Base-by-base conservation (phyloP, 352 stramenopile species). In the Phytophthora chlamydospora region DNA sequence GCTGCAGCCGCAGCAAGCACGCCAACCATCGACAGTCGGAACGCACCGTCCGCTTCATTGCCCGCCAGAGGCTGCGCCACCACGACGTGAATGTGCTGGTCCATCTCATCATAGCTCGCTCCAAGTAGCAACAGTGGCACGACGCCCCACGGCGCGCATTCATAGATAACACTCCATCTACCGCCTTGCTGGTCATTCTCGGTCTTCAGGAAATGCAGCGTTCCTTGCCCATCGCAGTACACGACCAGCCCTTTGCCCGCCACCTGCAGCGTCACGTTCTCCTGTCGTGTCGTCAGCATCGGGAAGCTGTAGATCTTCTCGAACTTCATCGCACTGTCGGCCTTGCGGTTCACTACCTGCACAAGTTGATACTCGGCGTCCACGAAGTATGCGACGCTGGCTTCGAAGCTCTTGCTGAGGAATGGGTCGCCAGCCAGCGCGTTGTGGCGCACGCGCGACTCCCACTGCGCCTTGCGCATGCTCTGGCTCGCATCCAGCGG, bases 391-490 rank as follows among this genome's bases (percentile, higher is more conserved):
- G 73, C 78, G 13, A 89, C 75, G 50, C 53, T 77, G 6, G 63
- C 62, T 10, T 34, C 48, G 6, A 64, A 66, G 50, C 47, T 73
- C 7, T 72, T 65, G 44, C 72, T 71, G 39, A 75, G 54, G 56
- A 91, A 91, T 14, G 83, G 80, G 52, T 93, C 84, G 0, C 59
- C 46, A 3, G 66, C 57, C 33, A 95, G 68, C 6, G 69, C 74
- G 59, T 95, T 93, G 71, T 89, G 65, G 52, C 83, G 75, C 45
- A 88, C 71, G 16, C 84, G 82, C 10, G 82, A 70, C 32, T 92
- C 76, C 86, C 86, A 93, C 21, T 92, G 80, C 33, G 85, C 76
- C 48, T 91, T 92, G 55, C 78, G 75, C 57, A 85, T 61, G 48
- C 68, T 88, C 24, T 78, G 68, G 2, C 52, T 48, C 5, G 73